Conservation (phyloP, 345 rosid genomes). For the Lepidium aucheri region DNA sequence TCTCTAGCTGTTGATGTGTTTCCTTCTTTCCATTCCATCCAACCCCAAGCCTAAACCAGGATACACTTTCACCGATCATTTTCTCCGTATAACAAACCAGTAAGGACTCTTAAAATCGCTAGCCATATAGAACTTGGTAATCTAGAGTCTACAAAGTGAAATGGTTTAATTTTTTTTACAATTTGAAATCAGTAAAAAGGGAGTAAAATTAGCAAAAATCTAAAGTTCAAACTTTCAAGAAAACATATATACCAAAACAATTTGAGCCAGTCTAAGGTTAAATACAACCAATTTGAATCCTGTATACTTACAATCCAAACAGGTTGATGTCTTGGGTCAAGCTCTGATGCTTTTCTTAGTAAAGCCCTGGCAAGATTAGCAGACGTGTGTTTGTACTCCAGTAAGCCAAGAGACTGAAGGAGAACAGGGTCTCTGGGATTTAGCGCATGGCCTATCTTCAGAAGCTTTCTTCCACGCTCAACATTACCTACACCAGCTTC, state of each 20-base stretch:
- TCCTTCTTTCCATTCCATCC: slow-evolving; percentile 99
- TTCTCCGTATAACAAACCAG: not conserved
- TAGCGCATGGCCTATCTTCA: slow-evolving; percentile 83
- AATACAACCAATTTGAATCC: not conserved
- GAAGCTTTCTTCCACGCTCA: slow-evolving; percentile 72
- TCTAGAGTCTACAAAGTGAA: not conserved
- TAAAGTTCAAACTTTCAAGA: not conserved
- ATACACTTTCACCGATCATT: slow-evolving; percentile 11
- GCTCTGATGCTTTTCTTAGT: slow-evolving; percentile 73
- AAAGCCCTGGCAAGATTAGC: slow-evolving; percentile 68
- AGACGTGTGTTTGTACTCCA: slow-evolving; percentile 78
- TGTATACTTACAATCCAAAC: slow-evolving; percentile 84
- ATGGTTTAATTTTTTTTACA: not conserved
- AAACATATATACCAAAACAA: not conserved
- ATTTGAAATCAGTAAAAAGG: not conserved
- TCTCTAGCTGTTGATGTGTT: slow-evolving; percentile 68
- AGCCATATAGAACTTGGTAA: not conserved
- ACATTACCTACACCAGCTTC: slow-evolving; percentile 66
- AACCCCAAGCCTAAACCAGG: slow-evolving; percentile 84
- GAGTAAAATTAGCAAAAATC: not conserved
- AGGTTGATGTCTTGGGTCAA: slow-evolving; percentile 86
- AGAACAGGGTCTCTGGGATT: slow-evolving; percentile 95
- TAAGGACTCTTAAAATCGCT: not conserved
- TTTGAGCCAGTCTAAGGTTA: not conserved
- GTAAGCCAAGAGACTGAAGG: slow-evolving; percentile 83